Evolutionary conservation across 805 yeast genomes (phyloP), one percentile per base, ranked within the genome.

Genomic region (Lachancea quebecensis): DNA sequence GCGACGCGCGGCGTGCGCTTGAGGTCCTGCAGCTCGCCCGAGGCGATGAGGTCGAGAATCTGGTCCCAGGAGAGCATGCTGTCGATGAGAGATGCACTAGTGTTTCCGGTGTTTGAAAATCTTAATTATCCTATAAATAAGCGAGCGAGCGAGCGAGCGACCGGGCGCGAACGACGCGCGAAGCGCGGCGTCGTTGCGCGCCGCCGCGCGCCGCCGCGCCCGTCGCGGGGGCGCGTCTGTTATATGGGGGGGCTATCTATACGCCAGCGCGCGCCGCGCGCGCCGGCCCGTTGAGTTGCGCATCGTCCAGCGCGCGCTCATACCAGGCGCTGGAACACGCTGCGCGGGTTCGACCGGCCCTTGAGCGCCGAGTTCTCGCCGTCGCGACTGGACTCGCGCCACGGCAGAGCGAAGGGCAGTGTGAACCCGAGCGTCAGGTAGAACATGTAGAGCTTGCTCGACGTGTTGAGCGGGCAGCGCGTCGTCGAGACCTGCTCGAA

Each of bases 1-100:
- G 77, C 67, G 30, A 66, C 69, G 21, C 55, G 64, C 11, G 62
- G 59, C 4, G 78, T 71, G 50, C 90, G 66, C 38, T 77, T 75
- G 42, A 81, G 65, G 21, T 57, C 54, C 32, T 73, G 74, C 35
- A 81, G 65, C 36, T 69, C 62, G 45, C 77, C 77, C 6, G 63
- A 48, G 0, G 47, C 47, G 2, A 79, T 66, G 17, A 38, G 35
- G 2, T 16, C 39, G 32, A n/a, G 16, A 35, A 38, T 38, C 16
- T 38, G 28, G 27, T 32, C 35, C 46, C 46, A 43, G 35, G 38
- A 32, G 15, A 16, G 39, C 46, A 43, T 43, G 29, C 25, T 21
- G 25, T 4, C 25, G 25, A 7, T 21, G 25, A 21, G 25, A 21
- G 25, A 21, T 4, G 25, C 25, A n/a, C n/a, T n/a, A n/a, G n/a